phyloP scores from a whole-genome alignment of 768 basidiomycete species.

The Candolleomyces aberdarensis region DNA sequence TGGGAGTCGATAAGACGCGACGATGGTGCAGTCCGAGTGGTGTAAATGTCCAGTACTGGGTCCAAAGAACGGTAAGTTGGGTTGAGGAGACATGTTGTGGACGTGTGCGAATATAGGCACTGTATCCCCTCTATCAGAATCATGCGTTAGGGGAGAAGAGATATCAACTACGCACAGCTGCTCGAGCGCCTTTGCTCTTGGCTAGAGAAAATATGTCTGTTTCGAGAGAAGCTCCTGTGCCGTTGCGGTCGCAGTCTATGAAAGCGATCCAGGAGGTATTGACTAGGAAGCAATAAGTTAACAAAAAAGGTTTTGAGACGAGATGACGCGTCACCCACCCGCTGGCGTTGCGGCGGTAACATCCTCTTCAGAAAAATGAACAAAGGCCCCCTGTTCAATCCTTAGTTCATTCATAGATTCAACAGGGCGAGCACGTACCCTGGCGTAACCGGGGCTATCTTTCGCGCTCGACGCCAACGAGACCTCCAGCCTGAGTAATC shows the following conservation, averaged over 20 bases:
- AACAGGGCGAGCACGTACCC: conserved; percentile 34
- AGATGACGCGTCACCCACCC: conserved; percentile 26
- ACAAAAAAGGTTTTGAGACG: conserved; percentile 9
- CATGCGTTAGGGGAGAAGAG: neutral
- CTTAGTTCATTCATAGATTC: neutral
- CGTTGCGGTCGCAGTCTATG: conserved; percentile 76
- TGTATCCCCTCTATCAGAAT: conserved; percentile 22
- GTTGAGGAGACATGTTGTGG: conserved; percentile 73
- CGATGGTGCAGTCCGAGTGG: conserved; percentile 58
- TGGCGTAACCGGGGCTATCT: conserved; percentile 46
- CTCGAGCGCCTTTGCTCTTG: conserved; percentile 69
- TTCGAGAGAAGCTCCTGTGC: conserved; percentile 57
- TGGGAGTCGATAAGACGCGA: conserved; percentile 56
- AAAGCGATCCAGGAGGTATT: conserved; percentile 90
- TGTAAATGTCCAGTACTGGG: conserved; percentile 61
- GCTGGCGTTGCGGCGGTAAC: conserved; percentile 47
- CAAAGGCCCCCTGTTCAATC: conserved; percentile 61
- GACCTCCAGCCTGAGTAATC: conserved; percentile 43
- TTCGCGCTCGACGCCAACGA: conserved; percentile 56
- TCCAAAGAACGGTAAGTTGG: conserved; percentile 65
- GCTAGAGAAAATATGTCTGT: conserved; percentile 82
- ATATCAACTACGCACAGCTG: conserved; percentile 51
- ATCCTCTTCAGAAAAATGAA: conserved; percentile 74
- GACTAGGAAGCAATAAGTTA: conserved; percentile 31
- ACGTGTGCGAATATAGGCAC: conserved; percentile 76